phyloP scores from a whole-genome alignment of 2,329 filamentous ascomycete species.

The Cladophialophora psammophila region DNA sequence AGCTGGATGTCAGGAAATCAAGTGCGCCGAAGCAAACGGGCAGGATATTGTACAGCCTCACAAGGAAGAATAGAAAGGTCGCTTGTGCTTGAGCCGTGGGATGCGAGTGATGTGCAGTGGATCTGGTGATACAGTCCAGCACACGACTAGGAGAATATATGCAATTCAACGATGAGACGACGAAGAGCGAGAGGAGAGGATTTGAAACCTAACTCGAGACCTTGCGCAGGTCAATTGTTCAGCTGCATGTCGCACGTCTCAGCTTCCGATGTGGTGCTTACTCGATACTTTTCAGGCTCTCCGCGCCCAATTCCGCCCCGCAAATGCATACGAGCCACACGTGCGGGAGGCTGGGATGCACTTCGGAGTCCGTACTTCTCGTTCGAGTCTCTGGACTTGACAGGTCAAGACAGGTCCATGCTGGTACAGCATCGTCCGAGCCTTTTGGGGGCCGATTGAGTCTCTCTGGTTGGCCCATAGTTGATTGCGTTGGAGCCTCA shows the following conservation, averaged over 20 bases:
- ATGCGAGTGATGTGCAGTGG: neutral
- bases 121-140: neutral
- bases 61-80: neutral
- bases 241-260: constrained; percentile 19
- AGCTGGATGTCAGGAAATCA: neutral
- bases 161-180: neutral
- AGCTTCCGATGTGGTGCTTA: constrained; percentile 20
- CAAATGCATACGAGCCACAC: neutral
- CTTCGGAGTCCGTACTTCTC: constrained; percentile 19
- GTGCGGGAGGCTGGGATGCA: constrained; percentile 20
- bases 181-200: neutral
- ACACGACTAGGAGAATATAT: constrained; percentile 16
- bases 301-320: constrained; percentile 21
- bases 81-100: neutral
- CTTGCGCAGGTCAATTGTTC: constrained; percentile 19
- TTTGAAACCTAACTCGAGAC: constrained; percentile 19
- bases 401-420: neutral
- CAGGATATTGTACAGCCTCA: neutral
- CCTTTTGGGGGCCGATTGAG: constrained; percentile 11
- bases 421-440: neutral
- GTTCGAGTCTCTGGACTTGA: constrained; percentile 1
- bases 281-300: constrained; percentile 9
- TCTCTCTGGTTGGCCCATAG: neutral
- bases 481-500: constrained; percentile 5
- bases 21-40: neutral